A percentile compares a stretch with the other conserved stretches of the same genome.
Evolutionary conservation across 805 yeast species (phyloP).

Genomic region (Yarrowia divulgata): DNA sequence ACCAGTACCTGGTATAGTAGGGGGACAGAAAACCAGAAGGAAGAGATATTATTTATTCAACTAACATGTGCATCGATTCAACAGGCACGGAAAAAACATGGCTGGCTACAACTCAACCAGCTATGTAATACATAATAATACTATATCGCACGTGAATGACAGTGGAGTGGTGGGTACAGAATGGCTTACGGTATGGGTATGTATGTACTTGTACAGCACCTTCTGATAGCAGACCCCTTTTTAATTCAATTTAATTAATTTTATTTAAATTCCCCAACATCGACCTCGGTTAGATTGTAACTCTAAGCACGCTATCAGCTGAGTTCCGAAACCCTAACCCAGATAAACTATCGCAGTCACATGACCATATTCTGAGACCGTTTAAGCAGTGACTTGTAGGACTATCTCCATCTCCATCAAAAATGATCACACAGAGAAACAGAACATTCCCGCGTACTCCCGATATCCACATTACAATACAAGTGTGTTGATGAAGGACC

Average conservation of each 20-base stretch:
- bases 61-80: conserved; percentile 39
- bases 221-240: not conserved
- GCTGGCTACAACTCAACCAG: not conserved
- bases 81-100: conserved; percentile 30
- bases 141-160: conserved; percentile 17
- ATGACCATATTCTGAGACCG: not conserved
- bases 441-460: no score
- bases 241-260: no score
- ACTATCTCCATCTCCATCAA: no score
- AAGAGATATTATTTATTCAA: conserved; percentile 37
- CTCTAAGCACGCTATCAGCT: not conserved
- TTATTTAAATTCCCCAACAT: not conserved
- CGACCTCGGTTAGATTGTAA: conserved; percentile 3
- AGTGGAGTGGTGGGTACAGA: not conserved
- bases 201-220: not conserved
- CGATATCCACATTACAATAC: no score
- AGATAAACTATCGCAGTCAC: not conserved
- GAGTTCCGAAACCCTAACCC: not conserved
- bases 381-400: no score
- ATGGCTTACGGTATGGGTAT: not conserved
- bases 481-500: no score
- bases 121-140: conserved; percentile 23
- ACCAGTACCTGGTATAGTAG: no score
- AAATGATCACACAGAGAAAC: no score
- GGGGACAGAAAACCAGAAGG: not conserved